phyloP scores from a whole-genome alignment of 148 eudicot genomes.

The Heliamphora exappendiculata region DNA sequence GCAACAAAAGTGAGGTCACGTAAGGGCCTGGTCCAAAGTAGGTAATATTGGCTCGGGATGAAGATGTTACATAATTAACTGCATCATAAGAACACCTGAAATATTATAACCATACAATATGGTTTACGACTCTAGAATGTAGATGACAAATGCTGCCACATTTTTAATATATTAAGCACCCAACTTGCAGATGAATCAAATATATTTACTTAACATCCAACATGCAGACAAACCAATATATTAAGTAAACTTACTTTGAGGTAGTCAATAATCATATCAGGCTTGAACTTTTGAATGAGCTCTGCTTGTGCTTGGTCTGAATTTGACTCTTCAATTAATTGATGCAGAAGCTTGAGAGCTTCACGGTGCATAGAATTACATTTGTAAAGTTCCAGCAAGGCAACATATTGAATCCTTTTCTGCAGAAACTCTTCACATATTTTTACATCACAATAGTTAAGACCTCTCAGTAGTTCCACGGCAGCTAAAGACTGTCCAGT shows the following conservation, averaged over 20 bases:
- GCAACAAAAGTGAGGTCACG: too few relatives aligned
- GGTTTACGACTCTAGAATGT: background rate
- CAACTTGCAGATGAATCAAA: slow-evolving; percentile 1
- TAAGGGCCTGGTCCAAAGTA: too few relatives aligned
- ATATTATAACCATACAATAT: background rate
- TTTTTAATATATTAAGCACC: background rate
- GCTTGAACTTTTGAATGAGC: slow-evolving; percentile 69
- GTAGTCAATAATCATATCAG: slow-evolving; percentile 91
- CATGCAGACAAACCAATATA: slow-evolving; percentile 1
- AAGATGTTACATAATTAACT: too few relatives aligned
- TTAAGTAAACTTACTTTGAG: slow-evolving; percentile 61
- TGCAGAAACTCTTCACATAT: slow-evolving; percentile 86
- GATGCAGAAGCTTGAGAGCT: slow-evolving; percentile 80
- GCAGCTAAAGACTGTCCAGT: slow-evolving; percentile 88
- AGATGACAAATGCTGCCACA: background rate
- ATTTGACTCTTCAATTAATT: slow-evolving; percentile 67
- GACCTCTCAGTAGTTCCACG: slow-evolving; percentile 71
- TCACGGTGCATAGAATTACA: slow-evolving; percentile 83
- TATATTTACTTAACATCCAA: too few relatives aligned
- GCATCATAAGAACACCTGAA: background rate
- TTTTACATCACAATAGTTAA: slow-evolving; percentile 89
- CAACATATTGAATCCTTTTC: slow-evolving; percentile 51
- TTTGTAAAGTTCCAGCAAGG: slow-evolving; percentile 75
- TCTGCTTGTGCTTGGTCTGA: slow-evolving; percentile 62
- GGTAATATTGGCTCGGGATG: too few relatives aligned